Evolutionary conservation across 257 asterid species (phyloP).

Genomic region (Dorcoceras hygrometricum): DNA sequence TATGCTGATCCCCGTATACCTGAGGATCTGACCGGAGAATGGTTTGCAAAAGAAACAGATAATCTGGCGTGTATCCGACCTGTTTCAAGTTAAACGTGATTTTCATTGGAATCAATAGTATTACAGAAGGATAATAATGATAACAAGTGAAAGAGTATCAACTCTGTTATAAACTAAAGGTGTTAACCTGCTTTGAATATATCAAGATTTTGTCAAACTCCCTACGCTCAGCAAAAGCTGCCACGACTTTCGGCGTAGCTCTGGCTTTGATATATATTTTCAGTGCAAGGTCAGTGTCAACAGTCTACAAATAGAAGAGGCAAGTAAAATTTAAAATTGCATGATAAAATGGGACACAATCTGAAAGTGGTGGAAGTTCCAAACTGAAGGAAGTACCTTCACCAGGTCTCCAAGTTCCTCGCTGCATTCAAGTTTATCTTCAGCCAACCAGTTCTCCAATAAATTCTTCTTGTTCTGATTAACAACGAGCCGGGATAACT

Average conservation of each 20-base stretch:
- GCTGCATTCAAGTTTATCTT: conserved; percentile 96
- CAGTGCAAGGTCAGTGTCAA: conserved; percentile 96
- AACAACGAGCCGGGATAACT: conserved; percentile 94
- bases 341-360: conserved; percentile 19
- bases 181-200: conserved; percentile 91
- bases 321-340: conserved; percentile 11
- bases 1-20: conserved; percentile 45
- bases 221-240: conserved; percentile 99
- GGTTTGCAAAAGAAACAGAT: conserved; percentile 96
- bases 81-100: conserved; percentile 38
- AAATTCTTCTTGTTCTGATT: conserved; percentile 97
- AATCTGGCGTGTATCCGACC: conserved; percentile 99
- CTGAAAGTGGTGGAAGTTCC: conserved; percentile 11
- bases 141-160: conserved; percentile 9
- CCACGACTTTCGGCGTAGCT: conserved; percentile 98
- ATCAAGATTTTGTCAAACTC: conserved; percentile 97
- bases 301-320: conserved; percentile 59
- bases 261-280: conserved; percentile 97
- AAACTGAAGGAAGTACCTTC: conserved; percentile 54
- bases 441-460: conserved; percentile 98
- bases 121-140: not conserved
- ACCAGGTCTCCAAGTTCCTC: conserved; percentile 99
- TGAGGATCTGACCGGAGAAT: conserved; percentile 98
- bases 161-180: not conserved
- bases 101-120: not conserved